Base-by-base conservation (phyloP, 352 stramenopile genomes). In the Nothophytophthora sp. region DNA sequence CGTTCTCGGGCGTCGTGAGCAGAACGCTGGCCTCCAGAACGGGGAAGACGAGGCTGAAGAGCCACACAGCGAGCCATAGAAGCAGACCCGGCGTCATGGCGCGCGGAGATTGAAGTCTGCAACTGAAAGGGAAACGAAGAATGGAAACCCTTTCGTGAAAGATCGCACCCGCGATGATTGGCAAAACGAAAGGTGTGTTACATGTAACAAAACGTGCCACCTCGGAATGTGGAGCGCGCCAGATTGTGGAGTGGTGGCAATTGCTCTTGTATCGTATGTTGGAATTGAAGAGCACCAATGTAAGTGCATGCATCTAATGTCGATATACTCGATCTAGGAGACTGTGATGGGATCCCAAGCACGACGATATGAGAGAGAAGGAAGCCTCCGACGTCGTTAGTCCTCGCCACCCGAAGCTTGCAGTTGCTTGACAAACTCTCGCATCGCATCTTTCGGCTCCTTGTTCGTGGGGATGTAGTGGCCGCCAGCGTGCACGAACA, bases 401-500 rank as follows among this genome's bases (percentile, higher is more conserved):
- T 60, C 24, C 22, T 52, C 28, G 13, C 46, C 42, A 8, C 61
- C 55, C 13, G 35, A 48, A 30, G 62, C 42, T 42, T 55, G 67
- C 2, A 81, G 70, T 12, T 73, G 56, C 53, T 88, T 78, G 44
- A 91, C 72, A 32, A 92, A 92, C 30, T 71, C 63, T 53, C 82
- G 76, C 50, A 88, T 73, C 13, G 70, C 66, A 35, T 92, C 80
- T 42, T 92, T 92, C 5, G 76, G 66, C 18, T 89, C 82, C 53
- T 95, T 93, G 60, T 90, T 90, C 7, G 86, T 87, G 6, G 86
- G 83, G 40, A 95, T 90, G 61, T 95, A 95, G 51, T 95, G 86
- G 0, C 86, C 86, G 18, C 86, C 83, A 1, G 73, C 9, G 44
- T 95, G 86, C 22, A 82, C 49, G 41, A 89, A 63, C 15, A 94